Evolutionary conservation across 2,329 filamentous ascomycete genomes (phyloP), one percentile per base, ranked within the genome.

Genomic region (Aspergillus fumigatus): DNA sequence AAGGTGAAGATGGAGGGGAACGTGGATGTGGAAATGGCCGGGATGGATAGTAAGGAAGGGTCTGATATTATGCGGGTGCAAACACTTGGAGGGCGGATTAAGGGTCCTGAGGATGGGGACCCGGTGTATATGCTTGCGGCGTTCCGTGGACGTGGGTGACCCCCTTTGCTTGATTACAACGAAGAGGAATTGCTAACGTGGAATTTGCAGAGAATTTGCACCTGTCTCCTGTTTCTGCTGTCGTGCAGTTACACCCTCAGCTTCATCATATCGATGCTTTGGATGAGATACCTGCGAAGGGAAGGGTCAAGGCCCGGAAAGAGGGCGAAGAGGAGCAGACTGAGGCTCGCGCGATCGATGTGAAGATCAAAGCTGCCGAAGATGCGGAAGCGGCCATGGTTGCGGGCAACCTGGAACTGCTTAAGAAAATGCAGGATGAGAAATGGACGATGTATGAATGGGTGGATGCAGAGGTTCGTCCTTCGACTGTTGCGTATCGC

Each of bases 261-360:
- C 88, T 96, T 59, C 91, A 96, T 75, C 92, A 97, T 75, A 82
- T 97, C 64, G 94, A 97, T 75, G 93, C 94, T 3, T 76, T 86
- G 48, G 81, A 87, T 49, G 91, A 97, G 66, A 82, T 90, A 7
- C 68, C 71, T 3, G 61, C 65, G 4, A 73, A 72, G 52, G 67
- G 62, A 4, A 66, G 70, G 52, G 64, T 72, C 29, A 67, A 72
- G 60, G 59, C 63, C 60, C 75, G 70, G 63, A 75, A 73, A 57
- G 72, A 77, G 25, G 59, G 65, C 11, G 70, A 75, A 11, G 79
- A 82, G 55, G 80, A 80, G 64, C 67, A 73, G 25, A 73, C 77
- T 4, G 84, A 86, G 60, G 86, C 89, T 25, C 87, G 89, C 60
- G 88, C 90, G 17, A 90, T 96, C 65, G 88, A 94, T 73, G 90